Conservation (phyloP, 2,329 filamentous ascomycete genomes). For the Trichoderma hamatum region DNA sequence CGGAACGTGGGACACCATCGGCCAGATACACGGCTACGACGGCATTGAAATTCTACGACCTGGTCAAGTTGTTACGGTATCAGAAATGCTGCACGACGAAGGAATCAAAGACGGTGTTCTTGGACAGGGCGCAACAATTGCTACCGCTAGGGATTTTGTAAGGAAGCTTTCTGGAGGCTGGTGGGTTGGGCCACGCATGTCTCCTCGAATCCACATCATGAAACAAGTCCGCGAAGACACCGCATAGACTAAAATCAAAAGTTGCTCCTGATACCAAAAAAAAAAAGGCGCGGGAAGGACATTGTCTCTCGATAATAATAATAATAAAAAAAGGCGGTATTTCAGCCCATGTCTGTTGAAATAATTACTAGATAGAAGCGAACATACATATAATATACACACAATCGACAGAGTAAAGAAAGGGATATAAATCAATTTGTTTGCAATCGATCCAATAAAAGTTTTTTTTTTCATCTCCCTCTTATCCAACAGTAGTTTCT, state of each 20-base stretch:
- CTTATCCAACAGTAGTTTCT: background rate
- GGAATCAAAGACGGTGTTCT: slow-evolving; percentile 39
- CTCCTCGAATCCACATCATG: slow-evolving; percentile 57
- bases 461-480: background rate
- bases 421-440: background rate
- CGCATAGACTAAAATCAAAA: background rate
- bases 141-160: slow-evolving; percentile 45
- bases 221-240: slow-evolving; percentile 37
- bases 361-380: slow-evolving; percentile 4
- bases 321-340: background rate
- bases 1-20: slow-evolving; percentile 59
- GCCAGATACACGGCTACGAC: slow-evolving; percentile 59
- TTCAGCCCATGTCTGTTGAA: background rate
- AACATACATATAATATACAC: background rate
- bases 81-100: slow-evolving; percentile 25
- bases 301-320: background rate
- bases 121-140: slow-evolving; percentile 50
- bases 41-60: slow-evolving; percentile 62
- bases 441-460: background rate
- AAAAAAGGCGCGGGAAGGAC: background rate
- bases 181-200: slow-evolving; percentile 67
- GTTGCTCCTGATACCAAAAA: too few relatives aligned
- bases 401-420: background rate
- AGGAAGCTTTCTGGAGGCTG: slow-evolving; percentile 59
- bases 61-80: slow-evolving; percentile 36